Evolutionary conservation across 2,329 filamentous ascomycete genomes (phyloP).

Genomic region (Zopfia rhizophila): DNA sequence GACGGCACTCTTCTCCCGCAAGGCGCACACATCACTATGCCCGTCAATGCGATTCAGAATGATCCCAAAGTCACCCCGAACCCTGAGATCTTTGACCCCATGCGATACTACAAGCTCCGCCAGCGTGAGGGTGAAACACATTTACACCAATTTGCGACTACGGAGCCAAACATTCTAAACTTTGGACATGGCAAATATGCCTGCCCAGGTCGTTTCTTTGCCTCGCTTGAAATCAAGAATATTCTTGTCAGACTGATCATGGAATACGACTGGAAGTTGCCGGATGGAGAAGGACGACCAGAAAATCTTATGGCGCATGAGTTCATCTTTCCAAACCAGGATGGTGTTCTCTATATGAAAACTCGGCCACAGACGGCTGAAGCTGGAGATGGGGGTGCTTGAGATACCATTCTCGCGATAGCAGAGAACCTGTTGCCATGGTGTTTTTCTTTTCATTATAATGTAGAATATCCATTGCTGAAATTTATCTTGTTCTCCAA

Average conservation of each 20-base stretch:
- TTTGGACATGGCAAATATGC: constrained; percentile 24
- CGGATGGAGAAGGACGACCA: constrained; percentile 9
- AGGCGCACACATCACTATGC: constrained; percentile 21
- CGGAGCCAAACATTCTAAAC: constrained; percentile 8
- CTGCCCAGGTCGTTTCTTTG: constrained; percentile 24
- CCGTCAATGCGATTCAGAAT: constrained; percentile 14
- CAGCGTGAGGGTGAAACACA: constrained; percentile 11
- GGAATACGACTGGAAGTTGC: constrained; percentile 22
- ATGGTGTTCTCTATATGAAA: constrained; percentile 12
- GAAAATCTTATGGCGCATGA: constrained; percentile 14
- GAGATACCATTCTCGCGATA: too few relatives aligned
- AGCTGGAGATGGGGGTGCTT: too few relatives aligned
- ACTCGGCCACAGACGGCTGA: too few relatives aligned
- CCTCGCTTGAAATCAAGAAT: constrained; percentile 20
- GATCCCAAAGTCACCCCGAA: constrained; percentile 14
- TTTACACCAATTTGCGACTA: constrained; percentile 24
- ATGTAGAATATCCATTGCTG: too few relatives aligned
- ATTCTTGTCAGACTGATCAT: constrained; percentile 17
- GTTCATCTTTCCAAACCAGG: constrained; percentile 17
- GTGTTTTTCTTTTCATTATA: too few relatives aligned
- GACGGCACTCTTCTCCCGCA: constrained; percentile 28
- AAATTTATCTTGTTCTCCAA: too few relatives aligned
- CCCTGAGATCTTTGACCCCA: constrained; percentile 21
- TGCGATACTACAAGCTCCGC: constrained; percentile 20
- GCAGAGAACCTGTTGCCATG: too few relatives aligned